Conservation (phyloP, 2,329 filamentous ascomycete genomes). For the Penicillium sp. region DNA sequence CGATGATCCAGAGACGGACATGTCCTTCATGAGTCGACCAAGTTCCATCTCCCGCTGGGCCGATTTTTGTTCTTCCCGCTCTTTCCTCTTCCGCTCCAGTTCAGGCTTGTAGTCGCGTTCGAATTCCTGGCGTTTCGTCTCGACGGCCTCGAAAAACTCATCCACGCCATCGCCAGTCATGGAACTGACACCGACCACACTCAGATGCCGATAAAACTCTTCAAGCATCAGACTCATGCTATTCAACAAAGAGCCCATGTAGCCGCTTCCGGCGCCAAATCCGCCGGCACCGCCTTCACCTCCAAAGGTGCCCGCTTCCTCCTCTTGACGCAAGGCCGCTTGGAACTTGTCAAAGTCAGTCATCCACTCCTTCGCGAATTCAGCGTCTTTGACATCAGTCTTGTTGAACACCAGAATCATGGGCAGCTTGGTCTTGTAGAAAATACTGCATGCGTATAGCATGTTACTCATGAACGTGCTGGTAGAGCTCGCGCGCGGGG, state of each 20-base stretch:
- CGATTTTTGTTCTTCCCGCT: conserved; percentile 70
- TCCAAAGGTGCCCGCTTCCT: conserved; percentile 69
- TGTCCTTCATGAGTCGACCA: conserved; percentile 89
- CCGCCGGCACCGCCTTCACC: conserved; percentile 58
- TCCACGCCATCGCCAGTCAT: conserved; percentile 89
- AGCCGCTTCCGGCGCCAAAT: conserved; percentile 70
- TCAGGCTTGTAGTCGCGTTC: conserved; percentile 86
- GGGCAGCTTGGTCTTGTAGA: conserved; percentile 96
- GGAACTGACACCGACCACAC: conserved; percentile 85
- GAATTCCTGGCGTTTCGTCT: conserved; percentile 83
- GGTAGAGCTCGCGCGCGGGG: conserved; percentile 83
- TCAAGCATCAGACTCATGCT: conserved; percentile 97
- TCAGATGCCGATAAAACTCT: conserved; percentile 93
- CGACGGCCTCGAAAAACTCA: conserved; percentile 86
- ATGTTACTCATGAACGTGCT: conserved; percentile 99
- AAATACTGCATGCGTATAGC: conserved; percentile 96
- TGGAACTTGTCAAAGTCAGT: conserved; percentile 97
- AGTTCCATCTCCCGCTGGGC: conserved; percentile 71
- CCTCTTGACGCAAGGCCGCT: conserved; percentile 71
- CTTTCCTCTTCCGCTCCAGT: conserved; percentile 67
- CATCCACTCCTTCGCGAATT: conserved; percentile 98
- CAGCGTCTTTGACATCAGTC: conserved; percentile 86
- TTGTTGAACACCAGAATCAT: conserved; percentile 99
- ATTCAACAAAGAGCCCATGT: conserved; percentile 93
- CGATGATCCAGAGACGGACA: conserved; percentile 55